Base-by-base conservation (phyloP, 345 rosid species). In the Barbarea vulgaris region DNA sequence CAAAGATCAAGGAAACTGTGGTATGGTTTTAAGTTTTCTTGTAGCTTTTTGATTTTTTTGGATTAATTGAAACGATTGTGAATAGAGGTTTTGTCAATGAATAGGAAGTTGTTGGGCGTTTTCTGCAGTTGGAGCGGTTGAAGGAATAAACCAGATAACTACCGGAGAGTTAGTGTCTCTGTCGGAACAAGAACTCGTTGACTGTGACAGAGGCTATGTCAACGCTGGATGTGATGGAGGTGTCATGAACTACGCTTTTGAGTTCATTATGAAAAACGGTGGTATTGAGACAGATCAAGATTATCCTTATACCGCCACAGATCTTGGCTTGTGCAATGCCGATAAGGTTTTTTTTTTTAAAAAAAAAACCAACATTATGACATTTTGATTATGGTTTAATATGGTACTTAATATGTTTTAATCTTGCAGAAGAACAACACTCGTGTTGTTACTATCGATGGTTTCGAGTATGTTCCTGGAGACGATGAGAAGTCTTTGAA, bases 181-280 rank as follows among this genome's bases (percentile, higher is more conserved):
- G 37, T 56, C 61, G 22, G 61, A 56, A 22, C 61, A 56, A 56
- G 37, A 56, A 56, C 61, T 56, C 22, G 37, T 56, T 56, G 61
- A 56, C 61, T 56, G 61, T 9, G 61, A 56, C 61, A 56, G 61
- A 30, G 61, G 61, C 0, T 56, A 28, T 56, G 61, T 56, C 22
- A 56, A 56, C 22, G 61, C 61, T n/a, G 61, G 61, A 56, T 56
- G 61, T 56, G 61, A 56, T 30, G 61, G 61, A 56, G 61, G 61
- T 56, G n/a, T 56, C 22, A 56, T 56, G 62, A 56, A 56, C 24
- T 56, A 56, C 5, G 41, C 62, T 56, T 56, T 56, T 56, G 8
- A 56, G 4, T 56, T 56, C 41, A 56, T 56, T 31, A 31, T 56
- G 1, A 56, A 56, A 56, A 17, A n/a, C 15, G 62, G 41, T 56